These are phyloP conservation scores for Podospora sp. DNA, from an alignment of 495 filamentous ascomycete genomes.

Conservation along the genomic window DNA sequence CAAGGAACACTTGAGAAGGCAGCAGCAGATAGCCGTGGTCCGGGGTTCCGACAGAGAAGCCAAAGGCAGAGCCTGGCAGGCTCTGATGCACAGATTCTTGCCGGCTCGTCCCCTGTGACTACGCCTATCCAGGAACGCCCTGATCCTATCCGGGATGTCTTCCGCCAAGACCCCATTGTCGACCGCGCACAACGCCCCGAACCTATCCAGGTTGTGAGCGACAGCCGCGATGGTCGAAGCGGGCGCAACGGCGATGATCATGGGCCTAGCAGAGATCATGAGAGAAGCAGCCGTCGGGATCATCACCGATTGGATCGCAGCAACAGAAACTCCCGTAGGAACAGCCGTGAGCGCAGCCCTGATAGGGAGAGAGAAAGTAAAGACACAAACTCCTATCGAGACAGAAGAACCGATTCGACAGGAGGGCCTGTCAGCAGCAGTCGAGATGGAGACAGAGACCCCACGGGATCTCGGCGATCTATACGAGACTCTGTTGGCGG, in stretches of 20 bases:
- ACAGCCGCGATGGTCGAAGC: conserved; percentile 32
- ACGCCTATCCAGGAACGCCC: conserved; percentile 50
- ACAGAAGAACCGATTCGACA: conserved; percentile 37
- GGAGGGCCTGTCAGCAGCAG: conserved; percentile 9
- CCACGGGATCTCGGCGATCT: conserved; percentile 27
- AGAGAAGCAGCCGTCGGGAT: conserved; percentile 49
- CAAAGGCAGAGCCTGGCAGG: conserved; percentile 46
- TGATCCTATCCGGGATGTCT: conserved; percentile 37
- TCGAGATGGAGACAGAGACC: conserved; percentile 26
- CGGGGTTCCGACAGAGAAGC: conserved; percentile 39
- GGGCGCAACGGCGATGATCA: conserved; percentile 39
- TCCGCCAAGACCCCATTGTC: conserved; percentile 26
- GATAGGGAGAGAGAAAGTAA: conserved; percentile 44
- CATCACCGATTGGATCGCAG: conserved; percentile 45
- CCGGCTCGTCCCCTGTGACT: conserved; percentile 48
- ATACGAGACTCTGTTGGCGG: conserved; percentile 28
- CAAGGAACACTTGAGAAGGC: conserved; percentile 54
- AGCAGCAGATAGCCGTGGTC: conserved; percentile 38
- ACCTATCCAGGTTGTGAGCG: conserved; percentile 35
- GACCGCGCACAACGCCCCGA: conserved; percentile 29
- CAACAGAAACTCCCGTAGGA: conserved; percentile 44
- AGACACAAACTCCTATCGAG: conserved; percentile 39
- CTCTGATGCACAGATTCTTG: conserved; percentile 52
- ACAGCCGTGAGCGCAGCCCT: conserved; percentile 46
- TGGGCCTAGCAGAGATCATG: conserved; percentile 40